Evolutionary conservation across 495 filamentous ascomycete genomes (phyloP), one percentile per base, ranked within the genome.

Genomic region (Penicillium canariense): DNA sequence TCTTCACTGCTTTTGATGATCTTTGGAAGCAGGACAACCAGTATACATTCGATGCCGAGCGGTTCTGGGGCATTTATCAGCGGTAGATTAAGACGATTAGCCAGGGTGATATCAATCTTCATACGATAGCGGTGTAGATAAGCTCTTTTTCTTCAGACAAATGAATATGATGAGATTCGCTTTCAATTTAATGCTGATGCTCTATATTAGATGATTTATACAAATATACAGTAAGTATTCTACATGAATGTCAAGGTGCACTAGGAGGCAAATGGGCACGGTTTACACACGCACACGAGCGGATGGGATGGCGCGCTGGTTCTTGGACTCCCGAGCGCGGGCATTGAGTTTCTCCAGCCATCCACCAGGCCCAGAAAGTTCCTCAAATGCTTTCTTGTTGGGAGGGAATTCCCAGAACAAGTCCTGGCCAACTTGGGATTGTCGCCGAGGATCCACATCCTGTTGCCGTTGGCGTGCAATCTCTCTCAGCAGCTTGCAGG

Each of bases 1-100:
- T 93, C 3, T 93, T 92, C 69, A 85, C 82, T 25, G 82, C 87
- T 9, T 90, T 83, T 73, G 85, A 95, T 65, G 87, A 89, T 58
- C 14, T 70, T 35, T 96, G 91, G 91, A 94, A 96, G 74, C 62
- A 75, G n/a, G 81, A 90, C 54, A 81, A 73, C 31, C 61, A 70
- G 1, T 74, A 67, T 18, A 86, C 88, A 7, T 88, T 85, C 62
- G 78, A 77, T 50, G 81, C 87, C 3, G 89, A 93, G 74, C 81
- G 84, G 66, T 88, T 77, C 63, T 91, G 87, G 86, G 87, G 87
- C 6, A 79, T 90, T 43, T 36, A 66, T 28, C 27, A 56, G 30
- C 57, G 47, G 12, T 69, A 52, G 38, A 51, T 54, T 27, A 1
- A 10, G 22, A 50, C 32, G 6, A 32, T n/a, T 23, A 23, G 11